Percentiles rank a stretch among this genome's conserved stretches.
Evolutionary conservation across 1,284 basidiomycete species (phyloP).

Genomic region (Ceratobasidium papillatum): DNA sequence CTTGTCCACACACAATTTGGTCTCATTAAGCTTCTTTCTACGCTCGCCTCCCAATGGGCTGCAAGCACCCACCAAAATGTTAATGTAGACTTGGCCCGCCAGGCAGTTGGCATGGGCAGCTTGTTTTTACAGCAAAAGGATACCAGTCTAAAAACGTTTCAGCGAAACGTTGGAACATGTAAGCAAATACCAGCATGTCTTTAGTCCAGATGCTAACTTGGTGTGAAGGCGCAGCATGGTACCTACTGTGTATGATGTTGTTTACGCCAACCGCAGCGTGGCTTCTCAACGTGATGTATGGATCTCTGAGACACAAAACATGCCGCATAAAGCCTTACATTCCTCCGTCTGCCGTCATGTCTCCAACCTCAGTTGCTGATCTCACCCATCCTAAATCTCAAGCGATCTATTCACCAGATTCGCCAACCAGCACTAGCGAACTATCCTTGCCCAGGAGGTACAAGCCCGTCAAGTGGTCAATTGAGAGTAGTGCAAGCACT

Average conservation of each 20-base stretch:
- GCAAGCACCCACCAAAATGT: not conserved
- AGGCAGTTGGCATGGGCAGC: constrained; percentile 15
- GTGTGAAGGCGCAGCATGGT: constrained; percentile 26
- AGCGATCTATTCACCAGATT: no score
- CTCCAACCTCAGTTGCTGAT: no score
- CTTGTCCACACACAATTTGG: constrained; percentile 32
- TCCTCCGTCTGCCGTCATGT: no score
- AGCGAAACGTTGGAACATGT: constrained; percentile 32
- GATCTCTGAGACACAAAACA: constrained; percentile 1
- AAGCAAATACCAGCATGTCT: not conserved
- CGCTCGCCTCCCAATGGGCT: not conserved
- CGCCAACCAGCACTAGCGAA: no score
- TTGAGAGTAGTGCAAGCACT: no score
- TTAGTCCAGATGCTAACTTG: not conserved
- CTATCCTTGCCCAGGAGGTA: no score
- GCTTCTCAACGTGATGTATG: constrained; percentile 22
- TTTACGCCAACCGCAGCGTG: constrained; percentile 29
- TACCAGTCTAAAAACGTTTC: constrained; percentile 11
- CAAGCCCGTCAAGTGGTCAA: no score
- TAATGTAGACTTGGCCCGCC: not conserved
- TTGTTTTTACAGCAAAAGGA: constrained; percentile 30
- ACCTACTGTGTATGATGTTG: constrained; percentile 27
- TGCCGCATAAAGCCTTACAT: constrained; percentile 6
- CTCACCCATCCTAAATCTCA: no score
- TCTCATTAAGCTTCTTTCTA: constrained; percentile 3